phyloP scores from a whole-genome alignment of 371 early-diverging fungal genomes.

The Apophysomyces sp. region DNA sequence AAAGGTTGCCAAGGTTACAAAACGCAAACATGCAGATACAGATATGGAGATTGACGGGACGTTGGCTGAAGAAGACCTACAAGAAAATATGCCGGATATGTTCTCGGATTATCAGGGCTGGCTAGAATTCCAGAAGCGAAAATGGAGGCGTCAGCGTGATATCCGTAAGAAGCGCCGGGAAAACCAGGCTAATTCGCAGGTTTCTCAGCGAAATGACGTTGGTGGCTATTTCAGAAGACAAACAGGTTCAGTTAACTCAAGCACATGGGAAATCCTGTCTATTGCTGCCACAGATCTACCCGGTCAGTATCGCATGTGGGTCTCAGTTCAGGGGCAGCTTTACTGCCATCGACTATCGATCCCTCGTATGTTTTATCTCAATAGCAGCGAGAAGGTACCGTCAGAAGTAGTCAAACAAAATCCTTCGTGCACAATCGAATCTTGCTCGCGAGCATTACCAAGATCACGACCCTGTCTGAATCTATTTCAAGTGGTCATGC shows the following conservation, averaged over 20 bases:
- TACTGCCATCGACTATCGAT: conserved; percentile 71
- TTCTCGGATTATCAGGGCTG: conserved; percentile 59
- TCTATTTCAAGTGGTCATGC: conserved; percentile 80
- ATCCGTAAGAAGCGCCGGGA: conserved; percentile 48
- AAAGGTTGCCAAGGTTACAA: conserved; percentile 31
- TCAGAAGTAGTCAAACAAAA: conserved; percentile 16
- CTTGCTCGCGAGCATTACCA: conserved; percentile 60
- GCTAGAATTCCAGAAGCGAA: conserved; percentile 68
- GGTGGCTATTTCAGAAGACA: conserved; percentile 55
- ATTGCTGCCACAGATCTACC: conserved; percentile 79
- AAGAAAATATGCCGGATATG: conserved; percentile 55
- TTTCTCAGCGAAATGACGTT: conserved; percentile 10
- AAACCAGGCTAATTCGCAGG: neutral
- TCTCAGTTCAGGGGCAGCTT: conserved; percentile 67
- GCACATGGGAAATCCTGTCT: conserved; percentile 85
- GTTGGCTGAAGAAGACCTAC: conserved; percentile 38
- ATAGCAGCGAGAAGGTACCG: conserved; percentile 66
- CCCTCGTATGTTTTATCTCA: conserved; percentile 86
- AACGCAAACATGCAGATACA: conserved; percentile 15
- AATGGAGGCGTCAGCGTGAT: conserved; percentile 66
- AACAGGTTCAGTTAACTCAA: conserved; percentile 52
- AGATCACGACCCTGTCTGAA: conserved; percentile 61
- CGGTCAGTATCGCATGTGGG: conserved; percentile 88
- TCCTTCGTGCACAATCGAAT: conserved; percentile 27
- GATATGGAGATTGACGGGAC: conserved; percentile 20